Evolutionary conservation across 1,284 basidiomycete genomes (phyloP).

Genomic region (Boletus subluridellus): DNA sequence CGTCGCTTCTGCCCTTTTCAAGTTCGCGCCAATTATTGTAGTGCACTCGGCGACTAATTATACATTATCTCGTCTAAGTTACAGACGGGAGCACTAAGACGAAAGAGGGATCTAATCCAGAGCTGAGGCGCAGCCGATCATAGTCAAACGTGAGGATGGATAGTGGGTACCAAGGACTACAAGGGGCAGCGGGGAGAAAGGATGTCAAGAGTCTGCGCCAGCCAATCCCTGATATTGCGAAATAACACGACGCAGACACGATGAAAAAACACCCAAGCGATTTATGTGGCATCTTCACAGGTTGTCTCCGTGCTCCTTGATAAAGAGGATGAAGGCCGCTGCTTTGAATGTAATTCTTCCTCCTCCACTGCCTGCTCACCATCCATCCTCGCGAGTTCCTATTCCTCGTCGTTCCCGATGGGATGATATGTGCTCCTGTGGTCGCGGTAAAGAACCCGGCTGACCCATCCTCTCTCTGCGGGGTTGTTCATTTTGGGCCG

Average conservation of each 20-base stretch:
- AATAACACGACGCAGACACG: slow-evolving; percentile 1
- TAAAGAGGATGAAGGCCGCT: slow-evolving; percentile 8
- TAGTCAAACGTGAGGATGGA: slow-evolving; percentile 30
- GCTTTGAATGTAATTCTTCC: slow-evolving; percentile 18
- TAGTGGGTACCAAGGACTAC: slow-evolving; percentile 14
- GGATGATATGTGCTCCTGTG: slow-evolving; percentile 51
- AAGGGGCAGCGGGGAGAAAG: slow-evolving; percentile 2
- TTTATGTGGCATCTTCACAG: slow-evolving; percentile 11
- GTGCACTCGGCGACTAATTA: background rate
- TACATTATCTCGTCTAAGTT: slow-evolving; percentile 19
- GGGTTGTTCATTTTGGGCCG: slow-evolving; percentile 24
- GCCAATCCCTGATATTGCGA: slow-evolving; percentile 4
- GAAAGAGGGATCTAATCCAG: background rate
- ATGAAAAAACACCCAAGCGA: background rate
- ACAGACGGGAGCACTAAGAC: slow-evolving; percentile 11
- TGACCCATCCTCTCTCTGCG: slow-evolving; percentile 44
- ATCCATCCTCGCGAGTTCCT: slow-evolving; percentile 67
- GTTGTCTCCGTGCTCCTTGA: slow-evolving; percentile 9
- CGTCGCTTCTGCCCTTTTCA: too few relatives aligned
- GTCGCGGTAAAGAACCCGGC: slow-evolving; percentile 49
- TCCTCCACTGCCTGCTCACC: slow-evolving; percentile 26
- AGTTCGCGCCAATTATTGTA: background rate
- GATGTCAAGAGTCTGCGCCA: slow-evolving; percentile 1
- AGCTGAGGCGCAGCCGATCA: slow-evolving; percentile 2
- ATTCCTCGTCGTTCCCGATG: slow-evolving; percentile 53